These are phyloP conservation scores for Chlorella sp. DNA, from an alignment of 139 green algal species.

Conservation along the genomic window DNA sequence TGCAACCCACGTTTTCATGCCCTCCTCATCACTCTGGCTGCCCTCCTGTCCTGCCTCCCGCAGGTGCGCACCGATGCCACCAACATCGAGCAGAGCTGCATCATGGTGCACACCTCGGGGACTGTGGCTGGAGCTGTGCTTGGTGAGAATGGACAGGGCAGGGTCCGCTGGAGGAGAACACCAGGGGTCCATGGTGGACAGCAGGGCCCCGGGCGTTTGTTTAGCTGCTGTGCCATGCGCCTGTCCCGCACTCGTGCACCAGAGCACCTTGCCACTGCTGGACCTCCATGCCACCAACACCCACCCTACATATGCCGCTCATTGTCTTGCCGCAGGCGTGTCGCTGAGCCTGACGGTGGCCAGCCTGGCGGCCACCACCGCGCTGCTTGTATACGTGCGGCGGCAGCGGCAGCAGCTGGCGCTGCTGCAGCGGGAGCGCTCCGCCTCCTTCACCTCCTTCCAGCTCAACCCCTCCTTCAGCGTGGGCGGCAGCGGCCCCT, in stretches of 20 bases:
- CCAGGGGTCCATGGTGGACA: background rate
- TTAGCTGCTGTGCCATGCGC: background rate
- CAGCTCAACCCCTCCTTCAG: background rate
- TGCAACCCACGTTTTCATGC: too few species aligned
- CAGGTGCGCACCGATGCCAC: constrained; percentile 1
- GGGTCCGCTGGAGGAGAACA: background rate
- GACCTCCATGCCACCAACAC: background rate
- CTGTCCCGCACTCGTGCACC: too few species aligned
- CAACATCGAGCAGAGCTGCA: constrained; percentile 32
- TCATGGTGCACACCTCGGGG: background rate
- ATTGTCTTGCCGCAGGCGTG: background rate
- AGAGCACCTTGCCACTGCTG: too few species aligned
- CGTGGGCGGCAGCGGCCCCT: background rate
- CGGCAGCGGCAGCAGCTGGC: constrained; percentile 49
- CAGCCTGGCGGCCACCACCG: constrained; percentile 7
- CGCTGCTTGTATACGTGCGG: background rate
- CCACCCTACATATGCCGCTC: too few species aligned
- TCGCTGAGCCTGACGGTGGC: background rate
- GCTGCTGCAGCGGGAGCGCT: constrained; percentile 26
- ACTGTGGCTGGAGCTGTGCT: background rate
- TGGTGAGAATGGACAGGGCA: background rate
- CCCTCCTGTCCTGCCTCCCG: too few species aligned
- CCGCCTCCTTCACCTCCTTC: background rate
- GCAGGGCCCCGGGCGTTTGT: background rate
- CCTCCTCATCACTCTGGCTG: too few species aligned